phyloP scores from a whole-genome alignment of 768 basidiomycete genomes.

The Daedaleopsis sinensis region DNA sequence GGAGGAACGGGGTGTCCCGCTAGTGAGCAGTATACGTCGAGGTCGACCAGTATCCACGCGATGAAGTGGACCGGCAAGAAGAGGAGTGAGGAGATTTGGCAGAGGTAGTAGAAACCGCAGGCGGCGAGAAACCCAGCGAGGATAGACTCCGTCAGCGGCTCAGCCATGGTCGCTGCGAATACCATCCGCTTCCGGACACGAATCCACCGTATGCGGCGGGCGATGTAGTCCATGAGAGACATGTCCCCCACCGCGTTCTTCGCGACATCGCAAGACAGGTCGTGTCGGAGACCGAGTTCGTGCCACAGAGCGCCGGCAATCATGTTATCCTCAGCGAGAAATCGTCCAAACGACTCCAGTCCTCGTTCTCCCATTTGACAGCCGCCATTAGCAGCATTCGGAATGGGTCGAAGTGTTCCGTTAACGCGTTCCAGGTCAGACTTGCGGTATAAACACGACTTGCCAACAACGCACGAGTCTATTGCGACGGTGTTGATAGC shows the following conservation, averaged over 20 bases:
- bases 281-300: slow-evolving; percentile 85
- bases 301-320: slow-evolving; percentile 93
- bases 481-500: slow-evolving; percentile 88
- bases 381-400: slow-evolving; percentile 24
- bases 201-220: slow-evolving; percentile 94
- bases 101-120: slow-evolving; percentile 53
- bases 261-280: slow-evolving; percentile 89
- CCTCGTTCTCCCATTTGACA: slow-evolving; percentile 46
- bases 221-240: slow-evolving; percentile 81
- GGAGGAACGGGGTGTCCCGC: slow-evolving; percentile 62
- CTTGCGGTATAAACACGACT: slow-evolving; percentile 91
- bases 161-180: slow-evolving; percentile 78
- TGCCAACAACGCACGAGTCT: slow-evolving; percentile 96
- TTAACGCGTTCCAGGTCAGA: slow-evolving; percentile 82
- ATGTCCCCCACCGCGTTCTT: slow-evolving; percentile 89
- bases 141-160: slow-evolving; percentile 92
- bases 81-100: slow-evolving; percentile 53
- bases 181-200: slow-evolving; percentile 96
- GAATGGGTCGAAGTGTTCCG: slow-evolving; percentile 58
- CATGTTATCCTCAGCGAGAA: slow-evolving; percentile 98
- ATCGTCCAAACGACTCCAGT: slow-evolving; percentile 81
- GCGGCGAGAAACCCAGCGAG: slow-evolving; percentile 68
- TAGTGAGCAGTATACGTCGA: slow-evolving; percentile 81
- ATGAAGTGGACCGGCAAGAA: slow-evolving; percentile 63
- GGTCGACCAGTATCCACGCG: slow-evolving; percentile 77